Evolutionary conservation across 2,329 filamentous ascomycete species (phyloP), one percentile per base, ranked within the genome.

Genomic region (Arthrobotrys musiformis): DNA sequence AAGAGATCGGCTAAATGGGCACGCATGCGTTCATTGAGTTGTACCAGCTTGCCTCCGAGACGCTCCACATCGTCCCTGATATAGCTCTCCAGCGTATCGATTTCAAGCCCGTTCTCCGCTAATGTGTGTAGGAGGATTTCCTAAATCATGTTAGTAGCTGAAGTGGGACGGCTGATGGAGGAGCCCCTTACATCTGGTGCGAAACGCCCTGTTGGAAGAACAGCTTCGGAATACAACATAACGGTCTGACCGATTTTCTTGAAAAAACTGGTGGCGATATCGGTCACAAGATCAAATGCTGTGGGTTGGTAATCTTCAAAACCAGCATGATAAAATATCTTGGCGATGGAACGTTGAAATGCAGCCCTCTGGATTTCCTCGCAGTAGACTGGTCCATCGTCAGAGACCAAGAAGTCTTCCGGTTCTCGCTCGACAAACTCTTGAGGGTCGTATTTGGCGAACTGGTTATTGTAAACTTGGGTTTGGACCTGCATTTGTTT

Each of bases 401-500:
- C 94, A 40, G 92, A 92, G 67, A 95, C 90, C 68, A 97, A 94
- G 82, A 95, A 91, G n/a, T 93, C 89, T 61, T 93, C 91, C 63
- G 95, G 90, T 82, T 98, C 95, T 46, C 89, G 87, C 84, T 99
- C 95, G 17, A 91, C 85, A 79, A 99, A 97, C 0, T 93, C 92
- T 82, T 94, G 91, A 0, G 92, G 92, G 79, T 97, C 93, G 82
- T 97, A 97, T 84, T 97, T 97, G 79, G 94, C 93, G 81, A 99
- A 99, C 83, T 99, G 95, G 82, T 99, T 99, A 82, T 94, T 92
- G 82, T 99, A 99, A 82, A 97, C 92, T 88, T 97, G 95, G 62
- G 93, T 93, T 83, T 99, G 95, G 66, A 98, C 89, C 84, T 99
- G 95, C 95, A 99, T 99, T 85, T 99, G 95, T 85, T 98, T 99